Conservation (phyloP, 208 protist species). For the Crithidia bombi region DNA sequence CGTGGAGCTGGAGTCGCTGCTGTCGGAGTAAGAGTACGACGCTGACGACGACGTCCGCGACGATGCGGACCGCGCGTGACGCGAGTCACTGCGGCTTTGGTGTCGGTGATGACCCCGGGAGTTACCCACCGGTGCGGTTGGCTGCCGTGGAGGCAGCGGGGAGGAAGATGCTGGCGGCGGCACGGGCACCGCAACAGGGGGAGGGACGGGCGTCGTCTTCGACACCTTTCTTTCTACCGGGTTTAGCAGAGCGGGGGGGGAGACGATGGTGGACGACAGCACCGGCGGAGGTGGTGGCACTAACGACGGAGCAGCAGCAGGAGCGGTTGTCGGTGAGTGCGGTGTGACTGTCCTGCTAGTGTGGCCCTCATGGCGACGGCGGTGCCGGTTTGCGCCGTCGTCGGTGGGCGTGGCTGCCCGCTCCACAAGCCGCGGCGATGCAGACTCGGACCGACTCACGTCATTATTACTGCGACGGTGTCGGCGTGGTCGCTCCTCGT, state of each 20-base stretch:
- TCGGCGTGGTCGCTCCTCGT: conserved; percentile 11
- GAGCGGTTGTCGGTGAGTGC: background rate
- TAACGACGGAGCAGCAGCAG: background rate
- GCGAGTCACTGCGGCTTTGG: conserved; percentile 13
- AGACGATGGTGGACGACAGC: background rate
- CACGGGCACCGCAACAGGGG: background rate
- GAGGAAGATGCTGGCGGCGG: background rate
- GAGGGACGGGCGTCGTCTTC: background rate
- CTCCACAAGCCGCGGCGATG: conserved; percentile 6
- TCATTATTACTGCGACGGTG: background rate
- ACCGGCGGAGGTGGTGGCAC: background rate
- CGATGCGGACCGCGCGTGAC: conserved; percentile 3
- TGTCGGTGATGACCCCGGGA: conserved; percentile 18
- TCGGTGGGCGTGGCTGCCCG: background rate
- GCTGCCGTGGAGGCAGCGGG: background rate
- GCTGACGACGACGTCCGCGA: conserved; percentile 1
- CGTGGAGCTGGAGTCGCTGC: background rate
- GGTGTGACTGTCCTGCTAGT: background rate
- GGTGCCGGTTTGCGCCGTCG: background rate
- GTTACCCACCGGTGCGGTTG: background rate
- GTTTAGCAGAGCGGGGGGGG: background rate
- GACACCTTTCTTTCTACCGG: background rate
- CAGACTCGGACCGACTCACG: conserved; percentile 5
- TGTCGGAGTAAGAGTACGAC: conserved; percentile 7
- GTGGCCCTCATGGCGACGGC: background rate